A percentile compares a stretch with the other conserved stretches of the same genome.
These are phyloP conservation scores for Termitomyces sp. DNA, from an alignment of 768 basidiomycete genomes.

Conservation along the genomic window DNA sequence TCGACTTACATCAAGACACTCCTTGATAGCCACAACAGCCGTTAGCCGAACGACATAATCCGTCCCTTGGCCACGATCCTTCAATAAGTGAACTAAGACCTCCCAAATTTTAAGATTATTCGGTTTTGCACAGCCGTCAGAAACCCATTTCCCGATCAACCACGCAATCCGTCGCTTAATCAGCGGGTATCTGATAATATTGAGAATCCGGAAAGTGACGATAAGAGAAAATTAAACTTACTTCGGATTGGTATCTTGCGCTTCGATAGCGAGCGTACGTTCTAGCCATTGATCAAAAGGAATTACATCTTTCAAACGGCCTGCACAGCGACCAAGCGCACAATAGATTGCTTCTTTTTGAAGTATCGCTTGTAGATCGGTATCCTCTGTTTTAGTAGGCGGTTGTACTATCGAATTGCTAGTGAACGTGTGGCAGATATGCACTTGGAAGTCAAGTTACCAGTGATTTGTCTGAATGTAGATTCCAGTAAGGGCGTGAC, in stretches of 20 bases:
- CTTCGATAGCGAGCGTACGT: constrained; percentile 57
- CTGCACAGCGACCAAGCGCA: constrained; percentile 81
- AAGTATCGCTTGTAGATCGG: constrained; percentile 56
- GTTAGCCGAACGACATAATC: constrained; percentile 87
- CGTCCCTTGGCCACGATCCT: constrained; percentile 63
- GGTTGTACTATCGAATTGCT: constrained; percentile 35
- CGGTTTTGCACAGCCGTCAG: constrained; percentile 58
- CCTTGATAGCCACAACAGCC: constrained; percentile 72
- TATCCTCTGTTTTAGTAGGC: constrained; percentile 5
- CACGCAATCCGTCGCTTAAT: constrained; percentile 95
- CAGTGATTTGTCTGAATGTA: constrained; percentile 57
- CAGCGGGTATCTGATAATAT: constrained; percentile 67
- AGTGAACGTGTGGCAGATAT: neutral
- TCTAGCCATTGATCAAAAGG: constrained; percentile 72
- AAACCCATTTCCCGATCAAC: constrained; percentile 88
- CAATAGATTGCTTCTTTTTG: constrained; percentile 89
- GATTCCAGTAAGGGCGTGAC: constrained; percentile 64
- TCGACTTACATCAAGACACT: constrained; percentile 78
- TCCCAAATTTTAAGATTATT: constrained; percentile 74
- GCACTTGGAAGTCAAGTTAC: constrained; percentile 35
- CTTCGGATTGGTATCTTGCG: constrained; percentile 56
- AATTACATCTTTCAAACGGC: constrained; percentile 56
- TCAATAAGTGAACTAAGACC: constrained; percentile 72
- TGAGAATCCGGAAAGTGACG: constrained; percentile 9
- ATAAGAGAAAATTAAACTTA: constrained; percentile 26